Evolutionary conservation across 2,329 filamentous ascomycete genomes (phyloP).

Genomic region (Parasarocladium wereldwijsianum): DNA sequence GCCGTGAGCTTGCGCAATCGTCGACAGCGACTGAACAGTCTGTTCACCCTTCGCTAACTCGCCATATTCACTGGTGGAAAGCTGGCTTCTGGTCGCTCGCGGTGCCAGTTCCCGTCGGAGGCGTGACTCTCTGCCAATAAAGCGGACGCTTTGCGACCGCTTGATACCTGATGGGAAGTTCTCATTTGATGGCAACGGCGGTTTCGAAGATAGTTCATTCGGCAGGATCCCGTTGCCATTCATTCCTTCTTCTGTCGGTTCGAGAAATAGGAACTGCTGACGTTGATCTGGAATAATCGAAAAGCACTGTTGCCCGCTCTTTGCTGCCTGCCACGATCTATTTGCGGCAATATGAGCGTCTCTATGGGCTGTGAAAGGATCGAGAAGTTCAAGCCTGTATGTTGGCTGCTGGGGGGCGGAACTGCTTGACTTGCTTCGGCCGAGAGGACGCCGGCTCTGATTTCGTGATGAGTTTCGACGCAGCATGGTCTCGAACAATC

Average conservation of each 20-base stretch:
- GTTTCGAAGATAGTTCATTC: too few relatives aligned
- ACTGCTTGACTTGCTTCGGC: slow-evolving; percentile 38
- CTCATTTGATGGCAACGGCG: not conserved
- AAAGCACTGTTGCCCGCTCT: too few relatives aligned
- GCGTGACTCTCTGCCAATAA: slow-evolving; percentile 21
- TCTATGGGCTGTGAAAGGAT: slow-evolving; percentile 32
- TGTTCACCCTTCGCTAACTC: not conserved
- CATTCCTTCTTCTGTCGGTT: too few relatives aligned
- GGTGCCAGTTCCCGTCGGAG: slow-evolving; percentile 15
- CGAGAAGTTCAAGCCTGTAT: slow-evolving; percentile 29
- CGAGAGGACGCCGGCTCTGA: slow-evolving; percentile 24
- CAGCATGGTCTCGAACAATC: slow-evolving; percentile 35
- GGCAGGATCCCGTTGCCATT: too few relatives aligned
- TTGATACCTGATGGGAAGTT: slow-evolving; percentile 8
- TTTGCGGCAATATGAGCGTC: slow-evolving; percentile 49
- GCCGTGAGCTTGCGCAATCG: slow-evolving; percentile 1
- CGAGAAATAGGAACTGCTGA: too few relatives aligned
- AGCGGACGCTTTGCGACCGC: slow-evolving; percentile 39
- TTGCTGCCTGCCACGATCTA: slow-evolving; percentile 43
- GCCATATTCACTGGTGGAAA: not conserved
- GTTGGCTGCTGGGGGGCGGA: slow-evolving; percentile 26
- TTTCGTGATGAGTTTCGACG: slow-evolving; percentile 31
- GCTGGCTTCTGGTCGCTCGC: slow-evolving; percentile 11
- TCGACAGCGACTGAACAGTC: not conserved
- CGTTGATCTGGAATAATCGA: too few relatives aligned